Base-by-base conservation (phyloP, 768 basidiomycete genomes). In the Cystobasidium onofrii region DNA sequence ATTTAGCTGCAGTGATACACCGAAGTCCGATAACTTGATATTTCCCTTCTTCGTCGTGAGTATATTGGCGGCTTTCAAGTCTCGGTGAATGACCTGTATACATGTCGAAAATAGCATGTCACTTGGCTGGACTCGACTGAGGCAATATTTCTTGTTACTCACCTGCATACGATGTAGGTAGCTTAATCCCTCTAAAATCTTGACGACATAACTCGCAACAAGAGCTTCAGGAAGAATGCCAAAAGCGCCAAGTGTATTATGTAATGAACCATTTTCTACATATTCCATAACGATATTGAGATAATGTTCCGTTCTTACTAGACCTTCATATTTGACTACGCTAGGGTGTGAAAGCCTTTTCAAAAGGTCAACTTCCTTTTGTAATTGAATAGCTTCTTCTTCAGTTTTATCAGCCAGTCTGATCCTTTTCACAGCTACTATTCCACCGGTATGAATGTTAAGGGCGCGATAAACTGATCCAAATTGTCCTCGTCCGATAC, bases 341-440 rank as follows among this genome's bases (percentile, higher is more conserved):
- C 92, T 90, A 1, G 94, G 93, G 81, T 99, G 95, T 13, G 88
- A 88, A 50, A 98, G 82, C 57, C 90, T 86, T 84, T 93, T 93
- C 78, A 97, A 87, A 41, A 99, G 83, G 78, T 93, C 90, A 18
- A 98, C 95, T 81, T 99, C 95, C 76, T 86, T 86, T 91, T 95
- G 96, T 62, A 98, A 85, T 79, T 92, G 89, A 61, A 85, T 86
- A 23, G 97, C 88, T 79, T 98, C 94, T 23, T 88, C 88, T 81
- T 96, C 93, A 80, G 89, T 89, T 79, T 96, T 83, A 9, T 92
- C 95, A 64, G 91, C 90, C 43, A 98, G 83, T 64, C 89, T 85
- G 78, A 99, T 95, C 34, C 92, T 88, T 83, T 99, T 99, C 64
- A 98, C 92, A n/a, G 95, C 95, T n/a, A 95, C 93, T 87, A 91